phyloP scores from a whole-genome alignment of 352 stramenopile genomes.

The Phytophthora palmivora region DNA sequence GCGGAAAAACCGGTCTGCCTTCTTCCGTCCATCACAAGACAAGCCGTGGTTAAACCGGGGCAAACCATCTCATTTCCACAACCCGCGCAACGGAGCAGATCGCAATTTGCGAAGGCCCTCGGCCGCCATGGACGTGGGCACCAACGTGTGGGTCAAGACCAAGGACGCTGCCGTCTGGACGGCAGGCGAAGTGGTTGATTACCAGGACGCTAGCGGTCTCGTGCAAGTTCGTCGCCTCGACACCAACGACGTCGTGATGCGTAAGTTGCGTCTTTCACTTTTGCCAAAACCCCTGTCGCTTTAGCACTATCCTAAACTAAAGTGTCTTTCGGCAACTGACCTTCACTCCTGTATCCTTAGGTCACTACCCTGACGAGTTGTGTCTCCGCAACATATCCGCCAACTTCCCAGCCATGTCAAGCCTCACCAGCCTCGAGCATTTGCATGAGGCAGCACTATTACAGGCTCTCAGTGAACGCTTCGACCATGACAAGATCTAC shows the following conservation, averaged over 20 bases:
- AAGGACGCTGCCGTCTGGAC: constrained; percentile 66
- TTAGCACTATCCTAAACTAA: constrained; percentile 12
- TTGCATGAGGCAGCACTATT: constrained; percentile 86
- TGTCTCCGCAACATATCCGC: constrained; percentile 72
- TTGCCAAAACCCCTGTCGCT: constrained; percentile 3
- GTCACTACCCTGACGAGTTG: constrained; percentile 52
- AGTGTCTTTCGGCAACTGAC: constrained; percentile 4
- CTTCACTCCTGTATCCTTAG: constrained; percentile 15
- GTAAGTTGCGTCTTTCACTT: constrained; percentile 41
- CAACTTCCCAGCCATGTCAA: constrained; percentile 61
- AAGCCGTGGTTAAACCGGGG: constrained; percentile 13
- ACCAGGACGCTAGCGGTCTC: constrained; percentile 54
- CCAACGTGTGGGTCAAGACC: constrained; percentile 82
- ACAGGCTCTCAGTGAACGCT: constrained; percentile 82
- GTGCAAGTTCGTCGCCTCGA: constrained; percentile 51
- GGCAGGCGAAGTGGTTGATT: constrained; percentile 73
- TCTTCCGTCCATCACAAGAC: constrained; percentile 31
- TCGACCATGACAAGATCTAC: constrained; percentile 82
- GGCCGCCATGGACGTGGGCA: constrained; percentile 79
- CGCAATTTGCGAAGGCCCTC: not conserved
- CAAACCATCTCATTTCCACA: constrained; percentile 23
- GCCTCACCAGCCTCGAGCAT: constrained; percentile 83
- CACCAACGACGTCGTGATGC: constrained; percentile 48
- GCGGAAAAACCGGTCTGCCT: constrained; percentile 16
- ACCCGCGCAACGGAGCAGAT: constrained; percentile 12